These are phyloP conservation scores for Nothophytophthora sp. DNA, from an alignment of 352 stramenopile species.

Conservation along the genomic window DNA sequence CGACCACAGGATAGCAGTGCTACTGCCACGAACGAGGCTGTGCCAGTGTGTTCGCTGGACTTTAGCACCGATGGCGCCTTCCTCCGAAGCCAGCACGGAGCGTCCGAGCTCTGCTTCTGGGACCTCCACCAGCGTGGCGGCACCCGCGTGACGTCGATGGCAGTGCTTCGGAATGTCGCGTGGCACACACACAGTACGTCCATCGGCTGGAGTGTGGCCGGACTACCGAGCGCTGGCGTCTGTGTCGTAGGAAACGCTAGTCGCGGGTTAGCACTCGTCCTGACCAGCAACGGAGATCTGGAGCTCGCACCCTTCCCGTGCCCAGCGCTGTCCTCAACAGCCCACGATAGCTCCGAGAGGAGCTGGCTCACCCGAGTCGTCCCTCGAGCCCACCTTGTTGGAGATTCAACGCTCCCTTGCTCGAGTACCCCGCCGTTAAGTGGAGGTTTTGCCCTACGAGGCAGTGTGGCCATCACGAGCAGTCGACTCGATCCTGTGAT, in stretches of 20 bases:
- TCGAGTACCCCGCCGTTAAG: constrained; percentile 3
- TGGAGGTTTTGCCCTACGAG: constrained; percentile 61
- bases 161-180: constrained; percentile 39
- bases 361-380: constrained; percentile 21
- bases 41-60: constrained; percentile 46
- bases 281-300: constrained; percentile 18
- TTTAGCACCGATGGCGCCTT: constrained; percentile 66
- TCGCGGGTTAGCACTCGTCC: constrained; percentile 12
- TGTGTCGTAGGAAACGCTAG: constrained; percentile 13
- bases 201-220: constrained; percentile 35
- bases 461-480: constrained; percentile 53
- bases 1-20: constrained; percentile 14
- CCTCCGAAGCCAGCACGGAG: constrained; percentile 56
- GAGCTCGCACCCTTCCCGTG: constrained; percentile 24
- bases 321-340: constrained; percentile 1
- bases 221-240: constrained; percentile 1
- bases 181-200: constrained; percentile 58
- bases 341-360: constrained; percentile 6
- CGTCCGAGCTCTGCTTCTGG: constrained; percentile 49
- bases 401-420: background rate
- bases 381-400: constrained; percentile 24
- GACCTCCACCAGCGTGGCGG: constrained; percentile 50
- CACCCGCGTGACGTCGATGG: constrained; percentile 49
- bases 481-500: constrained; percentile 47
- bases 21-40: background rate